Evolutionary conservation across 2,329 filamentous ascomycete genomes (phyloP), one percentile per base, ranked within the genome.

Genomic region (Dactylellina sp.): DNA sequence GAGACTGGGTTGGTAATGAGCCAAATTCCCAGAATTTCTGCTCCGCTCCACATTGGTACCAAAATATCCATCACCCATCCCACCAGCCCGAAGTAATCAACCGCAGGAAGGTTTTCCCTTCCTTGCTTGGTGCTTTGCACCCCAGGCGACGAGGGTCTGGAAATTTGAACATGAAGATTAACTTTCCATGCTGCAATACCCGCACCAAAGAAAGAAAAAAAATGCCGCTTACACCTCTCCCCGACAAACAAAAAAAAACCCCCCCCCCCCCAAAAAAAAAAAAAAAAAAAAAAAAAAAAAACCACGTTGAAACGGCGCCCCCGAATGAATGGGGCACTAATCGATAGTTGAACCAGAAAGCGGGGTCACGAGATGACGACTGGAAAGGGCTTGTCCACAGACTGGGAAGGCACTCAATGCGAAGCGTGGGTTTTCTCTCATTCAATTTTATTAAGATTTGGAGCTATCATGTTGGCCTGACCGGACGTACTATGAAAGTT

Each of bases 11-110:
- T 64, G 68, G 60, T 63, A 63, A 60, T 60, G 59, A 64, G 59
- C 68, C 68, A 72, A 72, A 72, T 72, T 64, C 68, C 68, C 52
- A 72, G 68, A 72, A 71, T 57, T 62, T 32, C 49, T 60, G 44
- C 59, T 46, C 66, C 66, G 44, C 52, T 35, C 60, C 47, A n/a
- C 32, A 70, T 70, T 70, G 39, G 53, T 55, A 47, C 63, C 63
- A 60, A 57, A 66, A 68, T 65, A 49, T 59, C 50, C 61, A 66
- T 66, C 52, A 12, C 22, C 28, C 52, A 66, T 59, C 63, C 53
- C 63, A 60, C 56, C 64, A 55, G 42, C 24, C 39, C 49, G 40
- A 57, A 60, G 53, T 53, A 71, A 59, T 44, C 37, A 52, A 65
- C 53, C 68, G 60, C 60, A 72, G 68, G 59, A 52, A 37, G 59